phyloP scores from a whole-genome alignment of 192 early-diverging fungal species.

The Borealophlyctis nickersoniae region DNA sequence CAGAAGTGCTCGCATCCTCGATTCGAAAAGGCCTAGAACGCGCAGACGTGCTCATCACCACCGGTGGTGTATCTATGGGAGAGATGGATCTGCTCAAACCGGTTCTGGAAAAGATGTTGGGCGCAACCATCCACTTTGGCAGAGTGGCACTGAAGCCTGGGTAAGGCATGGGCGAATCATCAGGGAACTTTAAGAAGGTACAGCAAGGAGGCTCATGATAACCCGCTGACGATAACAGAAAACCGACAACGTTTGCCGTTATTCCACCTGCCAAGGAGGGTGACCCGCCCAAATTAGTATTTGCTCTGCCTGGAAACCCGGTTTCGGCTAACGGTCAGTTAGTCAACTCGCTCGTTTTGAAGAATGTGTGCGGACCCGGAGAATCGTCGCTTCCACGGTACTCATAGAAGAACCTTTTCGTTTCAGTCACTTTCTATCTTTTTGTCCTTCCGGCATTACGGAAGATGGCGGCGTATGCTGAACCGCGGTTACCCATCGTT shows the following conservation, averaged over 20 bases:
- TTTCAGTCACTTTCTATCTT: constrained; percentile 77
- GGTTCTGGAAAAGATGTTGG: constrained; percentile 71
- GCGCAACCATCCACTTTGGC: constrained; percentile 85
- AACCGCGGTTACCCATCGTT: constrained; percentile 47
- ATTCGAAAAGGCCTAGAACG: constrained; percentile 35
- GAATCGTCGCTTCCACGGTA: constrained; percentile 7
- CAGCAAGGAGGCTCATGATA: too few species aligned
- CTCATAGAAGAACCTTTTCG: background rate
- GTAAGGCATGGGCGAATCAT: constrained; percentile 29
- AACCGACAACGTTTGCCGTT: constrained; percentile 96
- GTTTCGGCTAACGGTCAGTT: constrained; percentile 76
- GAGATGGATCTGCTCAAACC: constrained; percentile 90
- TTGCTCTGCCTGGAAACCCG: constrained; percentile 93
- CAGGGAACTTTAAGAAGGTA: too few species aligned
- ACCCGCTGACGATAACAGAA: too few species aligned
- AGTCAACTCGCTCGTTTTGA: constrained; percentile 18
- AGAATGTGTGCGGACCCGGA: background rate
- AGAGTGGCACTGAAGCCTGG: constrained; percentile 90
- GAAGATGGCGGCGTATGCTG: constrained; percentile 67
- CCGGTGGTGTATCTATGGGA: constrained; percentile 98
- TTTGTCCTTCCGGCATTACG: constrained; percentile 85
- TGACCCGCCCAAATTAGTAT: constrained; percentile 58
- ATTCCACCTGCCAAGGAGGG: constrained; percentile 43
- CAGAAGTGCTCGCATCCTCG: constrained; percentile 50
- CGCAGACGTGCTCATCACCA: constrained; percentile 80